Evolutionary conservation across 192 early-diverging fungal species (phyloP), one percentile per base, ranked within the genome.

Genomic region (Coemansia sp.): DNA sequence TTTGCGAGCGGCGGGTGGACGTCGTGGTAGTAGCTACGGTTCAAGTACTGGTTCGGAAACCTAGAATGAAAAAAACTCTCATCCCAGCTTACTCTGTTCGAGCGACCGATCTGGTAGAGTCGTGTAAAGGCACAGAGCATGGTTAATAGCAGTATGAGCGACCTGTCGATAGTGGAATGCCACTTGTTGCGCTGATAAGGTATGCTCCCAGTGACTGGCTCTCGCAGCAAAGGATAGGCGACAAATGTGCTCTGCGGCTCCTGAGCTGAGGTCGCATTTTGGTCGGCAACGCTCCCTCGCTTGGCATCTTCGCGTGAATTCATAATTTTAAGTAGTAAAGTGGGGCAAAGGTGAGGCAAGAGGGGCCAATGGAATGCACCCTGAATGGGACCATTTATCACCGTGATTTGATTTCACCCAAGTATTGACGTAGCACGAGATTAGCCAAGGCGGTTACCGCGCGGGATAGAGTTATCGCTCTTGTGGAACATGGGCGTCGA

Each of bases 1-100:
- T 92, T 92, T 28, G 89, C 91, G 35, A 97, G 84, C 6, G 97
- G 97, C 16, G 97, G 97, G 73, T 98, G 97, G 3, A 98, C 94
- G 78, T 98, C 97, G 74, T 94, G 95, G 68, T 98, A 98, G 67
- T 96, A 98, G 43, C 89, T 90, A 16, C 90, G 84, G 63, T 96
- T 94, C 50, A 98, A 72, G 82, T 98, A 98, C 74, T 92, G 84
- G 16, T 91, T 91, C 19, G 90, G 94, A 73, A 98, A 98, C 85
- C 95, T 72, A 30, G 62, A 71, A 61, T 74, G 70, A 59, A 76
- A 68, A 16, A 33, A 35, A 70, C 85, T 83, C 76, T 92, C 91
- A 63, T 92, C 91, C 90, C 90, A 92, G 11, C 86, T 84, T 23
- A 90, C 87, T 37, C 32, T 14, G 6, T 63, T 66, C 21, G 68